Percentiles rank a stretch among this genome's conserved stretches.
These are phyloP conservation scores for Discostella stelligeroides DNA, from an alignment of 108 stramenopile species.

Conservation along the genomic window DNA sequence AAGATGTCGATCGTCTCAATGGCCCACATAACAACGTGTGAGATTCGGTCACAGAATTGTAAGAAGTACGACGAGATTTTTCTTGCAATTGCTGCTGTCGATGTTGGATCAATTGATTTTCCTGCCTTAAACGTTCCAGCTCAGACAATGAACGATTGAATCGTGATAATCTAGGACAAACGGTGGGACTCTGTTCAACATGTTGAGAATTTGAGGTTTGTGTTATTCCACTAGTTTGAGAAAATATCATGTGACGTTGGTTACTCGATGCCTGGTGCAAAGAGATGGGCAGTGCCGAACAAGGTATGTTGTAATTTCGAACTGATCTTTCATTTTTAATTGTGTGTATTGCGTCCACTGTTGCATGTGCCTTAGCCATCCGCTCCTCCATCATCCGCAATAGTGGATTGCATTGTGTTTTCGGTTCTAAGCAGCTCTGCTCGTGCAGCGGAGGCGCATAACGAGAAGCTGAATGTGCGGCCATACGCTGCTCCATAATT, in stretches of 20 bases:
- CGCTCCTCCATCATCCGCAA: too few relatives aligned
- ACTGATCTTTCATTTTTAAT: too few relatives aligned
- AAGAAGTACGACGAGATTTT: slow-evolving; percentile 13
- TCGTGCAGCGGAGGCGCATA: too few relatives aligned
- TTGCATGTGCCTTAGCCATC: neutral
- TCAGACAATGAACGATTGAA: slow-evolving; percentile 25
- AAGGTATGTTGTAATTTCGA: too few relatives aligned
- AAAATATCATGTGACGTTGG: neutral
- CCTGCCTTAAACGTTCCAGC: slow-evolving; percentile 25
- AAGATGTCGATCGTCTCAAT: too few relatives aligned
- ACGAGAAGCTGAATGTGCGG: slow-evolving; percentile 10
- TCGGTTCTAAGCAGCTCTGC: too few relatives aligned
- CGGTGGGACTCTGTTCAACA: neutral
- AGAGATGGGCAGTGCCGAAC: too few relatives aligned
- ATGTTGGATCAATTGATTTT: slow-evolving; percentile 28
- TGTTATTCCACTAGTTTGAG: neutral
- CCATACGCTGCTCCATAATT: slow-evolving; percentile 48
- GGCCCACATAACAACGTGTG: too few relatives aligned
- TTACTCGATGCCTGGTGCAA: too few relatives aligned
- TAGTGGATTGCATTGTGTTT: too few relatives aligned
- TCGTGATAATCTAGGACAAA: neutral
- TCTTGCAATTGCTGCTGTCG: slow-evolving; percentile 23
- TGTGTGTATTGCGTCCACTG: neutral
- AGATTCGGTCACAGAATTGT: neutral
- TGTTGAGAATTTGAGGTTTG: neutral